Evolutionary conservation across 805 yeast genomes (phyloP).

Genomic region (Jamesozyma hellenica): DNA sequence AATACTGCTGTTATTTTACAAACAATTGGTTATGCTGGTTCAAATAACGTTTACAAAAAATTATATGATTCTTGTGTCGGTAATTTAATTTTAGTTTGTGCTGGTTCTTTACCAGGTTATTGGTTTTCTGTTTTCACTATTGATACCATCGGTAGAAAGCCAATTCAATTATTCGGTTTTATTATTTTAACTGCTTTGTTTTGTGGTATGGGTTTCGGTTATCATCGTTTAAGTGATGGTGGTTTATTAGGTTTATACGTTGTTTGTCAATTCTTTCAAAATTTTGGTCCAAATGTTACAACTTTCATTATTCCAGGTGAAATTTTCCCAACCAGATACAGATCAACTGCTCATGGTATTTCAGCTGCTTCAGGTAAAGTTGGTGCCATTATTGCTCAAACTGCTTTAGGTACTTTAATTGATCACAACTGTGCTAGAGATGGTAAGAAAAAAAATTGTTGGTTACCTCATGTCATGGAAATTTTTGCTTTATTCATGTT

Average conservation of each 20-base stretch:
- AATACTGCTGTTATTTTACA: conserved; percentile 71
- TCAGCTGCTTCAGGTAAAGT: conserved; percentile 88
- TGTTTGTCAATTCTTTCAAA: conserved; percentile 76
- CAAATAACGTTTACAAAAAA: conserved; percentile 55
- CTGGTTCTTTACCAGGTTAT: conserved; percentile 92
- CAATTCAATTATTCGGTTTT: conserved; percentile 73
- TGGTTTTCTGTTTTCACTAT: conserved; percentile 76
- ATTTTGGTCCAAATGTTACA: conserved; percentile 89
- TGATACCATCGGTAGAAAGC: conserved; percentile 76
- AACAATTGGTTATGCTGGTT: conserved; percentile 76
- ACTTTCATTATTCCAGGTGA: conserved; percentile 90
- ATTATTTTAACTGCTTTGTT: conserved; percentile 57
- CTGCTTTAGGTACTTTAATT: conserved; percentile 74
- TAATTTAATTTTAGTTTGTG: conserved; percentile 85
- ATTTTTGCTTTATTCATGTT: conserved; percentile 89
- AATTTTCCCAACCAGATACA: conserved; percentile 85
- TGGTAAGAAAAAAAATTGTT: conserved; percentile 47
- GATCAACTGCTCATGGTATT: conserved; percentile 92
- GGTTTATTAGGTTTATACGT: conserved; percentile 72
- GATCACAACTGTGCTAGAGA: conserved; percentile 65
- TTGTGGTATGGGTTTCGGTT: conserved; percentile 77
- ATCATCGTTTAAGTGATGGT: conserved; percentile 53
- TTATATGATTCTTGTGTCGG: conserved; percentile 79
- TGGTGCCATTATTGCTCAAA: conserved; percentile 89
- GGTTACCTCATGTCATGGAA: conserved; percentile 87